These are phyloP conservation scores for Paxillus involutus DNA, from an alignment of 768 basidiomycete species.

Conservation along the genomic window DNA sequence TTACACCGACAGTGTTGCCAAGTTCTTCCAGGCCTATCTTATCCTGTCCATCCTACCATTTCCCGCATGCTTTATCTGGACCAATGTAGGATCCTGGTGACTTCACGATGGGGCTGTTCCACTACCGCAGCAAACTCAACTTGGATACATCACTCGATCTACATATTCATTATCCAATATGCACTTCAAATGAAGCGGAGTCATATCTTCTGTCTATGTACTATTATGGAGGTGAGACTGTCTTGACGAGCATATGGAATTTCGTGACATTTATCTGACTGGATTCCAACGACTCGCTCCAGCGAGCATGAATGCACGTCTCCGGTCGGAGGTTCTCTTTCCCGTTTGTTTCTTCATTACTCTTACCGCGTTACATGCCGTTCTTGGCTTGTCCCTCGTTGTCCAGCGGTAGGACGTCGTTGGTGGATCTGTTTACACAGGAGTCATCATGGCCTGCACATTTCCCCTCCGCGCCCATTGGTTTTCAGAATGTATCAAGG, in stretches of 20 bases:
- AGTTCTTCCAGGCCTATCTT: too few relatives aligned
- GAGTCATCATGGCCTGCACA: too few relatives aligned
- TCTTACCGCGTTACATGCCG: too few relatives aligned
- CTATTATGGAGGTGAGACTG: constrained; percentile 46
- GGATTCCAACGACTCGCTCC: constrained; percentile 60
- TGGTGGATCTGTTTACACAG: too few relatives aligned
- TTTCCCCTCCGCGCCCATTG: too few relatives aligned
- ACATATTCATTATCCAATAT: constrained; percentile 42
- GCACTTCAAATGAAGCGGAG: constrained; percentile 35
- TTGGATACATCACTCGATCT: constrained; percentile 51
- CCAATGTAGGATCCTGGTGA: constrained; percentile 36
- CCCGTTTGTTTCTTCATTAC: too few relatives aligned
- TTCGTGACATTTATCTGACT: neutral
- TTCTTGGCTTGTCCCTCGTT: too few relatives aligned
- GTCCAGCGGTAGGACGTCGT: too few relatives aligned
- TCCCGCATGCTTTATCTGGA: constrained; percentile 9
- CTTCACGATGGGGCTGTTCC: constrained; percentile 42
- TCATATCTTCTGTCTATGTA: constrained; percentile 43
- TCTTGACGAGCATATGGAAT: constrained; percentile 1
- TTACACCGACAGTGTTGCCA: constrained; percentile 24
- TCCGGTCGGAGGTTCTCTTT: too few relatives aligned
- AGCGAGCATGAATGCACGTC: too few relatives aligned
- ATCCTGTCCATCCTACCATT: constrained; percentile 24
- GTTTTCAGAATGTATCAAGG: too few relatives aligned
- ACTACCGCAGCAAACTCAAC: constrained; percentile 48